Base-by-base conservation (phyloP, 1,284 basidiomycete genomes). In the Abortiporus biennis region DNA sequence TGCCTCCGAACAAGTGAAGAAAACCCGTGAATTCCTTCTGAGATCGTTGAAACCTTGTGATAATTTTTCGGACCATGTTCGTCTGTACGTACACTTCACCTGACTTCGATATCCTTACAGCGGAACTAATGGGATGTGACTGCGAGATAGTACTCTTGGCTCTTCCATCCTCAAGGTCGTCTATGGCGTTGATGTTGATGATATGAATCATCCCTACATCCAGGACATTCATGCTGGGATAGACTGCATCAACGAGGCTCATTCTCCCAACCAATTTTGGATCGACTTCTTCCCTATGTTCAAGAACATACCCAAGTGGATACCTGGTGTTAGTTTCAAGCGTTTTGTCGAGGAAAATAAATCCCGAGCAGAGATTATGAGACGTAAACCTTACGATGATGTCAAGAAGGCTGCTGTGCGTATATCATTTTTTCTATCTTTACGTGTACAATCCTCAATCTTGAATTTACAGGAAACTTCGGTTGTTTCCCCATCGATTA, bases 221-320 rank as follows among this genome's bases (percentile, higher is more conserved):
- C 31, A 27, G 1, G 21, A 47, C 19, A 40, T 47, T 6, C 50
- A 56, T 20, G 34, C 40, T n/a, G 42, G 38, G 1, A 15, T 53
- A 12, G 24, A 36, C 2, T 43, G 34, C 2, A 19, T 50, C n/a
- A 42, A 36, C 12, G 38, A 35, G 1, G 45, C 43, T 1, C 35
- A 45, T 17, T 38, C 38, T 4, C 40, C 54, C 1, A 53, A 42
- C 0, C 44, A 37, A 15, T 52, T 44, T 16, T 34, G 47, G 41
- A 40, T 55, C 15, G 49, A 54, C 6, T 47, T 38, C 23, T 9
- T 57, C 3, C 54, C 57, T 0, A 38, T 48, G 22, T 19, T 58
- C 12, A 32, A 42, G 22, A 23, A 51, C 24, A 37, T 58, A 1
- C 58, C 58, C 0, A 32, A 16, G 2, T 61, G 56, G 57, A 25